Conservation (phyloP, 768 basidiomycete species). For the Albatrellus ellisii region DNA sequence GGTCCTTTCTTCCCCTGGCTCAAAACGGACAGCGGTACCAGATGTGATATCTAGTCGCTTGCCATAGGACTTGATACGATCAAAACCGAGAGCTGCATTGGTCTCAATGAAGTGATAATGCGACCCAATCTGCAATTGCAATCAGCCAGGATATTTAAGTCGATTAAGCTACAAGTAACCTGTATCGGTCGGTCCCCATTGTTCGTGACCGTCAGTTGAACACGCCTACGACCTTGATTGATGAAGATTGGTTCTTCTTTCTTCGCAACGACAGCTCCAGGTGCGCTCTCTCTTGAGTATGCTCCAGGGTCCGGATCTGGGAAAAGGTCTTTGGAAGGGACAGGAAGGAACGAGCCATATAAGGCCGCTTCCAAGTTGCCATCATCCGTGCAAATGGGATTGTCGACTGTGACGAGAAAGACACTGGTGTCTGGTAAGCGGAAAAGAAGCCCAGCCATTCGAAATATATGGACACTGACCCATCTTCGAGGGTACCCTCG, state of each 20-base stretch:
- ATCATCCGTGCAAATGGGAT: conserved; percentile 78
- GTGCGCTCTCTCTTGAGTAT: conserved; percentile 40
- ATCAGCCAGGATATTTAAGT: conserved; percentile 2
- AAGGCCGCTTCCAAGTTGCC: conserved; percentile 76
- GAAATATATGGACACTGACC: conserved; percentile 33
- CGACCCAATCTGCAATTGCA: conserved; percentile 57
- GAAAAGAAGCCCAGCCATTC: neutral
- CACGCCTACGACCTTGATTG: conserved; percentile 59
- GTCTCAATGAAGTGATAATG: conserved; percentile 94
- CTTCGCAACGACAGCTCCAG: conserved; percentile 66
- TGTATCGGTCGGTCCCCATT: conserved; percentile 90
- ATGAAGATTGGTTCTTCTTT: conserved; percentile 56
- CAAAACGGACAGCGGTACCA: conserved; percentile 93
- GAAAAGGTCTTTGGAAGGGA: conserved; percentile 57
- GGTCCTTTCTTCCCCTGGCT: conserved; percentile 82
- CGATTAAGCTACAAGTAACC: too few species aligned
- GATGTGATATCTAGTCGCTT: conserved; percentile 87
- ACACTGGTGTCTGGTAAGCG: conserved; percentile 32
- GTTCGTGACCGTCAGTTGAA: conserved; percentile 72
- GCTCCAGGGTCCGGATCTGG: conserved; percentile 35
- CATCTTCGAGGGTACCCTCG: conserved; percentile 84
- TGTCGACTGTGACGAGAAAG: conserved; percentile 95
- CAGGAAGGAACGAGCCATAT: conserved; percentile 88
- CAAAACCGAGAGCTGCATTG: conserved; percentile 70
- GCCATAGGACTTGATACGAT: conserved; percentile 68